Conservation (phyloP, 2,329 filamentous ascomycete genomes). For the Colletotrichum tropicale region DNA sequence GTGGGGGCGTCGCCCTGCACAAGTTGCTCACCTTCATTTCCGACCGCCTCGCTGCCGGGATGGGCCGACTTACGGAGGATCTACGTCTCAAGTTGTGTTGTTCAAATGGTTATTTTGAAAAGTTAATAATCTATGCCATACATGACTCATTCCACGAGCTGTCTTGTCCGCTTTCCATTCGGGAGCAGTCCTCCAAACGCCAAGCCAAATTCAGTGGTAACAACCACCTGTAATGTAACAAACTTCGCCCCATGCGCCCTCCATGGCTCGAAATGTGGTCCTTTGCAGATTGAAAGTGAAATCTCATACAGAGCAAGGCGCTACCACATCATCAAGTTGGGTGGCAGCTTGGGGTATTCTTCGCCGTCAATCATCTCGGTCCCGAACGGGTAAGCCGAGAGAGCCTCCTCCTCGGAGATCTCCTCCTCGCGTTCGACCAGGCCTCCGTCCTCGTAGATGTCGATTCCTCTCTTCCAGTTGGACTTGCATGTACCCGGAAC, state of each 20-base stretch:
- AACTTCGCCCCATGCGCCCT: background rate
- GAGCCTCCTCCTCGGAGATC: conserved; percentile 11
- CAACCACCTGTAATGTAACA: background rate
- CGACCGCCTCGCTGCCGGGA: background rate
- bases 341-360: conserved; percentile 44
- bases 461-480: conserved; percentile 48
- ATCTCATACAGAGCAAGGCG: background rate
- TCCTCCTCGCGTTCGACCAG: conserved; percentile 21
- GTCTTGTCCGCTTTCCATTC: background rate
- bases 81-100: background rate
- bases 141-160: background rate
- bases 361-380: conserved; percentile 44
- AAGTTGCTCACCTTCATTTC: background rate
- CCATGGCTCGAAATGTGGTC: background rate
- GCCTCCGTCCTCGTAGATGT: conserved; percentile 1
- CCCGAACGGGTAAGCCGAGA: conserved; percentile 35
- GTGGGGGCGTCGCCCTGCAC: background rate
- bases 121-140: background rate
- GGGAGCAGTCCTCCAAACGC: conserved; percentile 1
- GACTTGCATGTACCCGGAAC: conserved; percentile 52
- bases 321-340: conserved; percentile 27
- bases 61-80: background rate
- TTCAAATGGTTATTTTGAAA: background rate
- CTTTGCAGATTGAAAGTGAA: background rate
- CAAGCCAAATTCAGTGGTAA: background rate